A percentile compares a stretch with the other conserved stretches of the same genome.
phyloP scores from a whole-genome alignment of 2,329 filamentous ascomycete species.

The Diaporthe aspalathi region DNA sequence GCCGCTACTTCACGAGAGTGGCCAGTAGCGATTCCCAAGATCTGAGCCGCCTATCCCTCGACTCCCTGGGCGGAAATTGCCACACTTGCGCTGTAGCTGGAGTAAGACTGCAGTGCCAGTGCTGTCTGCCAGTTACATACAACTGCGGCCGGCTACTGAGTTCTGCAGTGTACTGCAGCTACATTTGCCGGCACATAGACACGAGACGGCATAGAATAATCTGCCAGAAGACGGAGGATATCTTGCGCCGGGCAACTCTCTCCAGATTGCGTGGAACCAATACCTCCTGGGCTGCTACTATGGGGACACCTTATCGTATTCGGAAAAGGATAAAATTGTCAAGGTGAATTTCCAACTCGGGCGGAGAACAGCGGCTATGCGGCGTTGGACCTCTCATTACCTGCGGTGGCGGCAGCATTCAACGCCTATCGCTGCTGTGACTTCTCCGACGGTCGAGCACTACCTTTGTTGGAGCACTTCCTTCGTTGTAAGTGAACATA shows the following conservation, averaged over 20 bases:
- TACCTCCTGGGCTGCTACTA: not conserved
- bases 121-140: not conserved
- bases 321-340: not conserved
- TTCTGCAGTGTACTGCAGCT: not conserved
- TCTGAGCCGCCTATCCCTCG: not conserved
- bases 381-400: not conserved
- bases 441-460: accelerated
- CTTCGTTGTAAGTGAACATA: not conserved
- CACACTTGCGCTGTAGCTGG: not conserved
- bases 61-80: accelerated
- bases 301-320: too few relatives aligned
- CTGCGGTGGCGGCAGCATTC: not conserved
- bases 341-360: accelerated
- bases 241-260: not conserved
- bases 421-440: not conserved
- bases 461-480: not conserved
- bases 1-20: accelerated
- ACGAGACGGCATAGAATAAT: too few relatives aligned
- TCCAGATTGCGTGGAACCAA: not conserved
- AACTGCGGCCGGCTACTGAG: too few relatives aligned
- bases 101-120: not conserved
- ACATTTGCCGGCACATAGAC: not conserved
- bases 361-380: too few relatives aligned
- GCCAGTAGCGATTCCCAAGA: accelerated
- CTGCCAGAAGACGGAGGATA: not conserved